phyloP scores from a whole-genome alignment of 1,139 yeast species.

The Kodamaea derodonti region DNA sequence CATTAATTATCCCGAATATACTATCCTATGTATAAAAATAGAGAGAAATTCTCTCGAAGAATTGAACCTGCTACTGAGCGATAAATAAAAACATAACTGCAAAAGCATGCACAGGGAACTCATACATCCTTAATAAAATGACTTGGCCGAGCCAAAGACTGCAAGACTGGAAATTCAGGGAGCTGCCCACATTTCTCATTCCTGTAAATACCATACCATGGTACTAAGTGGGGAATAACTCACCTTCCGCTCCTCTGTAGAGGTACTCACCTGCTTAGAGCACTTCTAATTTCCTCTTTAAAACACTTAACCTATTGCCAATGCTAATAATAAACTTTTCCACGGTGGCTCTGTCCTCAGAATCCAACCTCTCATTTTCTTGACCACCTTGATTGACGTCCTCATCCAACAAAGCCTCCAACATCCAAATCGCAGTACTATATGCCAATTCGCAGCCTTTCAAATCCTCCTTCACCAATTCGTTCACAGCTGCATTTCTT shows the following conservation, averaged over 20 bases:
- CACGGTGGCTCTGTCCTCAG: constrained; percentile 69
- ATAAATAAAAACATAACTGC: neutral
- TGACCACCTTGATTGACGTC: constrained; percentile 29
- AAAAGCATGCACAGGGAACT: no score
- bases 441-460: constrained; percentile 83
- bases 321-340: constrained; percentile 74
- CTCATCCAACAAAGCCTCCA: constrained; percentile 74
- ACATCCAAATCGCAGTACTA: constrained; percentile 93
- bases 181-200: no score
- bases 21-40: neutral
- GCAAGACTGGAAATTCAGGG: no score
- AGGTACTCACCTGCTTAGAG: no score
- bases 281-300: constrained; percentile 41
- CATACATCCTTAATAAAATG: no score
- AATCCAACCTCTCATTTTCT: constrained; percentile 45
- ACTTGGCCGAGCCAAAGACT: no score
- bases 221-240: no score
- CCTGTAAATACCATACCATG: no score
- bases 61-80: neutral
- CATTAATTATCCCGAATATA: neutral
- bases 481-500: constrained; percentile 84
- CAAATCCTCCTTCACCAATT: constrained; percentile 70
- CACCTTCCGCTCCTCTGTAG: no score
- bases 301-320: constrained; percentile 60
- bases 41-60: neutral